These are phyloP conservation scores for Termitomyces sp. DNA, from an alignment of 768 basidiomycete species.

Conservation along the genomic window DNA sequence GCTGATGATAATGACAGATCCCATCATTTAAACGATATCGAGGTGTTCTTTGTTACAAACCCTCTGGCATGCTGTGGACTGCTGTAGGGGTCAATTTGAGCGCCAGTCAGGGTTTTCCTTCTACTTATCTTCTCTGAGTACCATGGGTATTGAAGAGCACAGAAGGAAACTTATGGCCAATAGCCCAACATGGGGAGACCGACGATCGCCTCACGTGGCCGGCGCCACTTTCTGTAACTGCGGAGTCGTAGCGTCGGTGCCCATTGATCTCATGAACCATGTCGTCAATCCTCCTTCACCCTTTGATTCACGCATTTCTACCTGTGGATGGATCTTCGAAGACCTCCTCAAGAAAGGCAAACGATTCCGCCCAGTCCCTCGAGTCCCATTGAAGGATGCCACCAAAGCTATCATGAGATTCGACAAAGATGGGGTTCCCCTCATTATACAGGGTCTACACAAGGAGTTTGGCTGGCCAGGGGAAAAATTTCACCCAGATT, in stretches of 20 bases:
- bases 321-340: conserved; percentile 44
- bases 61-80: background rate
- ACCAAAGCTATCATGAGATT: conserved; percentile 32
- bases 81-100: background rate
- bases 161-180: conserved; percentile 17
- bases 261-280: conserved; percentile 9
- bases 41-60: background rate
- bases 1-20: background rate
- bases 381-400: conserved; percentile 29
- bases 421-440: conserved; percentile 49
- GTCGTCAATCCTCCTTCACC: background rate
- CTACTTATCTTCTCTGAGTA: background rate
- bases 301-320: background rate
- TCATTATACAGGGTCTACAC: conserved; percentile 63
- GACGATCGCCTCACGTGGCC: conserved; percentile 12
- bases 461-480: conserved; percentile 48
- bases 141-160: conserved; percentile 17
- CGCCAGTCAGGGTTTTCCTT: background rate
- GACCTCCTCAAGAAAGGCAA: conserved; percentile 16
- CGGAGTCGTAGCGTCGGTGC: background rate
- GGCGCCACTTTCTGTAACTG: background rate
- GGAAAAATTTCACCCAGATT: conserved; percentile 49
- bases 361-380: conserved; percentile 25
- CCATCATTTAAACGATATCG: background rate
- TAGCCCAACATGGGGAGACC: conserved; percentile 15